Evolutionary conservation across 345 rosid species (phyloP).

Genomic region (Angophora floribunda): DNA sequence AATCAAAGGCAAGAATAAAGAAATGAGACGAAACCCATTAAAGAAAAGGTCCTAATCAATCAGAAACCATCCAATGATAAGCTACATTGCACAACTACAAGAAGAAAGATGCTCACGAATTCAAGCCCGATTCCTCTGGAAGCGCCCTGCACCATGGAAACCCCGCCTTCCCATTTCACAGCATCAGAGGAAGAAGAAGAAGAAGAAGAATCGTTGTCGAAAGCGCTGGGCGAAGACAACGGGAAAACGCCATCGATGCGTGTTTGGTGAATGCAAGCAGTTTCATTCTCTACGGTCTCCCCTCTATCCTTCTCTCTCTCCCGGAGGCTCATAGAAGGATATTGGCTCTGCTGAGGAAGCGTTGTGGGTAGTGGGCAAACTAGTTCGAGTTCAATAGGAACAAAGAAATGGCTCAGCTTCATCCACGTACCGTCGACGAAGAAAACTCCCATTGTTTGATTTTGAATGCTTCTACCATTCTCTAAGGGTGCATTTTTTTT

Average conservation of each 20-base stretch:
- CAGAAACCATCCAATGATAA: not conserved
- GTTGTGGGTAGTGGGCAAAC: not conserved
- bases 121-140: slow-evolving; percentile 88
- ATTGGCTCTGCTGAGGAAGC: not conserved
- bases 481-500: not conserved
- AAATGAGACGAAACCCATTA: not conserved
- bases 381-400: too few relatives aligned
- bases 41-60: not conserved
- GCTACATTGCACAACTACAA: not conserved
- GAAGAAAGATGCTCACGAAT: slow-evolving; percentile 40
- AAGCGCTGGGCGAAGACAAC: not conserved
- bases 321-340: not conserved
- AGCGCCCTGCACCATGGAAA: slow-evolving; percentile 92
- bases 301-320: not conserved
- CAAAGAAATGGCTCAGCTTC: not conserved
- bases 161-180: slow-evolving; percentile 57
- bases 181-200: slow-evolving; percentile 5
- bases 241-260: not conserved
- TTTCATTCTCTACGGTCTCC: not conserved
- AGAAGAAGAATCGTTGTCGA: slow-evolving; percentile 10
- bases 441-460: not conserved
- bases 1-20: not conserved
- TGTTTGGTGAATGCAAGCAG: not conserved
- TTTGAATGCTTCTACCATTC: not conserved
- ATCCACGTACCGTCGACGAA: not conserved